Evolutionary conservation across 495 filamentous ascomycete species (phyloP).

Genomic region (Glarea lozoyensis): DNA sequence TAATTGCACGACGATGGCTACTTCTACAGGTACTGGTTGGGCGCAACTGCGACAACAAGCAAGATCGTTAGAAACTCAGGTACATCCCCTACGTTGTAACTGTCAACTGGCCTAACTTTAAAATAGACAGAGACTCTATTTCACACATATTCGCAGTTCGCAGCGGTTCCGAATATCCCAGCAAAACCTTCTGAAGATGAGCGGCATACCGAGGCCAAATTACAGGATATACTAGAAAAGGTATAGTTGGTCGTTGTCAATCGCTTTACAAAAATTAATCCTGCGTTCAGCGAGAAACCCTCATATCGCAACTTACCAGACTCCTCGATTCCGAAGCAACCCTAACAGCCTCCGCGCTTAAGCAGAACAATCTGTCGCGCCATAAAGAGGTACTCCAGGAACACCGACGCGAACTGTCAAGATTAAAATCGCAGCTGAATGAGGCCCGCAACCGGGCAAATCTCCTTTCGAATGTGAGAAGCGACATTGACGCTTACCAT

Average conservation of each 20-base stretch:
- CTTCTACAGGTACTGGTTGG: conserved; percentile 77
- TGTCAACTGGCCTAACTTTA: conserved; percentile 12
- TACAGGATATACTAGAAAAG: conserved; percentile 78
- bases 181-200: conserved; percentile 82
- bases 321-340: conserved; percentile 92
- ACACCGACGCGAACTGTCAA: conserved; percentile 73
- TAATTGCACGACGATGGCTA: conserved; percentile 68
- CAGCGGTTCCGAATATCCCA: conserved; percentile 70
- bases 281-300: conserved; percentile 59
- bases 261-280: conserved; percentile 1
- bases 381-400: conserved; percentile 84
- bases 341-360: conserved; percentile 79
- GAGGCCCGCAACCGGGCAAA: conserved; percentile 79
- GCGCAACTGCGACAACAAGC: conserved; percentile 92
- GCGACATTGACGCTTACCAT: conserved; percentile 85
- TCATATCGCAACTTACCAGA: conserved; percentile 75
- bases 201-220: conserved; percentile 61
- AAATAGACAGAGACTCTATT: conserved; percentile 82
- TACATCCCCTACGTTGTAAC: conserved; percentile 27
- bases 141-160: conserved; percentile 92
- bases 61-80: conserved; percentile 84
- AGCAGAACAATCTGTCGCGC: conserved; percentile 87
- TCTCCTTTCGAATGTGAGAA: conserved; percentile 82
- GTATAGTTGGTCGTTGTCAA: conserved; percentile 28
- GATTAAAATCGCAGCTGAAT: conserved; percentile 56